phyloP scores from a whole-genome alignment of 257 asterid genomes.

The Lycium barbarum region DNA sequence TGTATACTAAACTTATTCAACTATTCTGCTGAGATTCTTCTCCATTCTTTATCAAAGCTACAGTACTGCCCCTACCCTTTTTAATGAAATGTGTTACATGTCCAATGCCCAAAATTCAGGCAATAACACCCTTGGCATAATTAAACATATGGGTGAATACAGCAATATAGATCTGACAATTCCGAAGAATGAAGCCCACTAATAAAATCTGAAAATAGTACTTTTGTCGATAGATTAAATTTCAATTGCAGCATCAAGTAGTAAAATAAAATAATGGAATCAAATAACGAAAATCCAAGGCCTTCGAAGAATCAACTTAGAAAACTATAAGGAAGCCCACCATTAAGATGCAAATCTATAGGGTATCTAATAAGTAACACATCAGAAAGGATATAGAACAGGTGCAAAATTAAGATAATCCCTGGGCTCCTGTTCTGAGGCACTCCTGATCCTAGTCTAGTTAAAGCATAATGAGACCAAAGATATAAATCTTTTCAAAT shows the following conservation, averaged over 20 bases:
- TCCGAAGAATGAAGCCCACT: constrained; percentile 3
- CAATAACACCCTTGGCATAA: constrained; percentile 12
- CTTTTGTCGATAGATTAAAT: neutral
- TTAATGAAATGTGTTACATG: neutral
- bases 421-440: neutral
- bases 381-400: neutral
- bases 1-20: neutral
- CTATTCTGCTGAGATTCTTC: neutral
- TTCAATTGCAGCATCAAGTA: neutral
- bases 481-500: neutral
- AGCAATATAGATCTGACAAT: neutral
- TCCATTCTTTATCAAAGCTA: neutral
- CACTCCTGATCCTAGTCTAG: neutral
- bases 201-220: neutral
- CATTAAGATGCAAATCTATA: neutral
- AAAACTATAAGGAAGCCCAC: neutral
- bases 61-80: neutral
- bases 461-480: neutral
- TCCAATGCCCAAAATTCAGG: constrained; percentile 9
- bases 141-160: constrained; percentile 9
- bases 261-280: neutral
- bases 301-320: neutral
- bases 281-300: neutral
- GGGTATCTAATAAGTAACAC: neutral
- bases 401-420: neutral